These are phyloP conservation scores for Parathielavia appendiculata DNA, from an alignment of 495 filamentous ascomycete genomes.

Conservation along the genomic window DNA sequence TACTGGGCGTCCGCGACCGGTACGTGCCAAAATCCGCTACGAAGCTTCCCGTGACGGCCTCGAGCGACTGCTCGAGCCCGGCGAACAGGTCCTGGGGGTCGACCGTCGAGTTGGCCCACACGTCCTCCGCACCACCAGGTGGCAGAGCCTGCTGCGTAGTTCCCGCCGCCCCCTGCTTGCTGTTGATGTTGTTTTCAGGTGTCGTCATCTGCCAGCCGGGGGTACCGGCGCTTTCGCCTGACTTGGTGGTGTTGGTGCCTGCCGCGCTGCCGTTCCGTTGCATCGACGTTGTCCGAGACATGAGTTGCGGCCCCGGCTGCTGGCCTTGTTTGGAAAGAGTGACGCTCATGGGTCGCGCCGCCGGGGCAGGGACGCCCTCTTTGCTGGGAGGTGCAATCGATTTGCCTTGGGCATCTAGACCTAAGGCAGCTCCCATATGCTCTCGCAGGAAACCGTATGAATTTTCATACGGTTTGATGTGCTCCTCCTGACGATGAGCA, in stretches of 20 bases:
- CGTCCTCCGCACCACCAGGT: conserved; percentile 21
- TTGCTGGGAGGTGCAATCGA: conserved; percentile 19
- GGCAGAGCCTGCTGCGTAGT: conserved; percentile 14
- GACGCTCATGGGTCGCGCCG: conserved; percentile 30
- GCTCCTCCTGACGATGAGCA: conserved; percentile 50
- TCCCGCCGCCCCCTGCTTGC: conserved; percentile 23
- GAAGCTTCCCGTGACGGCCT: conserved; percentile 33
- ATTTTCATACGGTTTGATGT: conserved; percentile 49
- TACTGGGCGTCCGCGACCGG: conserved; percentile 45
- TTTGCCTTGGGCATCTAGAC: conserved; percentile 46
- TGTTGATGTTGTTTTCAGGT: conserved; percentile 10
- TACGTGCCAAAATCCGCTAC: conserved; percentile 46
- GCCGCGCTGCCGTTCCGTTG: conserved; percentile 37
- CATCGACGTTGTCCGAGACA: conserved; percentile 46
- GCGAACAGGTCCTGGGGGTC: conserved; percentile 44
- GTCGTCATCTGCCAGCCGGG: conserved; percentile 14
- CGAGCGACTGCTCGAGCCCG: conserved; percentile 24
- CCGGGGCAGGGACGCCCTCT: conserved; percentile 15
- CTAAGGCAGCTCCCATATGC: conserved; percentile 39
- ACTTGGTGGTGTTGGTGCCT: conserved; percentile 26
- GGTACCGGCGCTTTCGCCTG: conserved; percentile 24
- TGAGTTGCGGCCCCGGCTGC: conserved; percentile 41
- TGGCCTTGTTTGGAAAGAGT: conserved; percentile 43
- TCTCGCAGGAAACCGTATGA: conserved; percentile 49
- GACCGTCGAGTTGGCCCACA: conserved; percentile 39